Percentiles rank a stretch among this genome's conserved stretches.
Evolutionary conservation across 2,329 filamentous ascomycete genomes (phyloP).

Genomic region (Chrysoporthe deuterocubensis): DNA sequence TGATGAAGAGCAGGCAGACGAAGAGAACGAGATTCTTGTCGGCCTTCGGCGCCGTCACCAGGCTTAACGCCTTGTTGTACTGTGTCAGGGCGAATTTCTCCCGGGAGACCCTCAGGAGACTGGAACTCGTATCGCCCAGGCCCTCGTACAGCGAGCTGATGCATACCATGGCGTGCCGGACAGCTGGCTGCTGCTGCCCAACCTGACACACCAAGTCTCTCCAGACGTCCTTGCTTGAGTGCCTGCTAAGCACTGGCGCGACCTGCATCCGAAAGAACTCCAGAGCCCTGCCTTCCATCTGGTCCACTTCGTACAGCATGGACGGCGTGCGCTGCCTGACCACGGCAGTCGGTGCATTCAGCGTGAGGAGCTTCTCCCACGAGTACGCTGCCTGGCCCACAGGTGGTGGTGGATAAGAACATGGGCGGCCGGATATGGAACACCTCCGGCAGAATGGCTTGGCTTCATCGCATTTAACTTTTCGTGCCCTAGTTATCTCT

Average conservation of each 20-base stretch:
- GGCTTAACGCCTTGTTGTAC: constrained; percentile 53
- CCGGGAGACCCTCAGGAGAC: constrained; percentile 32
- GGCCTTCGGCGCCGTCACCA: constrained; percentile 43
- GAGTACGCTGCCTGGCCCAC: constrained; percentile 24
- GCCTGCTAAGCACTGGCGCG: constrained; percentile 46
- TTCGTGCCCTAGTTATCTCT: constrained; percentile 28
- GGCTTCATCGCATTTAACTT: constrained; percentile 34
- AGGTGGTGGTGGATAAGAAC: constrained; percentile 28
- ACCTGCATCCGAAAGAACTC: constrained; percentile 45
- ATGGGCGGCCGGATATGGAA: constrained; percentile 29
- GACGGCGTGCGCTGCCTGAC: not conserved
- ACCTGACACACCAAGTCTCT: constrained; percentile 49
- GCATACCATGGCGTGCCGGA: constrained; percentile 54
- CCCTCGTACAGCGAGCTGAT: constrained; percentile 53
- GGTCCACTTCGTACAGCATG: constrained; percentile 2
- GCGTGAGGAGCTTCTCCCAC: constrained; percentile 22
- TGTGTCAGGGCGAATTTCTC: constrained; percentile 47
- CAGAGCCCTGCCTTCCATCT: constrained; percentile 24
- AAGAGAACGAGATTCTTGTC: constrained; percentile 44
- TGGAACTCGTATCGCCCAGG: constrained; percentile 30
- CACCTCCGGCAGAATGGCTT: constrained; percentile 33
- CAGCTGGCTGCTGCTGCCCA: constrained; percentile 48
- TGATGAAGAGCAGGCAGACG: constrained; percentile 54
- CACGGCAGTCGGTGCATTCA: not conserved
- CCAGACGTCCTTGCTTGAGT: constrained; percentile 50